Evolutionary conservation across 2,329 filamentous ascomycete species (phyloP), one percentile per base, ranked within the genome.

Genomic region (Lasiodiplodia citricola): DNA sequence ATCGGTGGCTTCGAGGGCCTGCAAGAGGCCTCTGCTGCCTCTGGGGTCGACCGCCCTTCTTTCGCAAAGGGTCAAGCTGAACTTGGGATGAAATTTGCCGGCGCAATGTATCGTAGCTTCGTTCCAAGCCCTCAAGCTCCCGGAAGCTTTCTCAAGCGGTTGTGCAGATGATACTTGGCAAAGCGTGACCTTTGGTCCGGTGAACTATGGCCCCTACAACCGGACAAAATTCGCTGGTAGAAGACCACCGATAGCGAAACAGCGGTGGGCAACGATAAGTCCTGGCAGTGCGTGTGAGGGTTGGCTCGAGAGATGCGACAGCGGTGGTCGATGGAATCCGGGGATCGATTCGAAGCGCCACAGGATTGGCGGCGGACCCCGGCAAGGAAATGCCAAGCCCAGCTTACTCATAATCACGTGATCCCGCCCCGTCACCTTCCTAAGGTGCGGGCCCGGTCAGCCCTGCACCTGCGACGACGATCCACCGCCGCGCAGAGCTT

Each of bases 321-420:
- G 52, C 31, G 65, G n/a, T 52, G 41, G 18, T 63, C 18, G 64
- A 56, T 56, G 41, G 13, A 18, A 67, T 58, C 41, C 41, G 54
- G 65, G 54, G 65, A 67, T 67, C 44, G 65, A 58, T 67, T 44
- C 35, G 41, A 50, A 28, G 55, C 58, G 65, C 38, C 23, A 50
- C 65, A 25, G 58, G 65, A 67, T 67, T 67, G 65, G 55, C 65
- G 65, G 65, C 51, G 13, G 62, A 47, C 37, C 50, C 62, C 14
- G 50, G 62, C 35, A 28, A 13, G 3, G 25, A 4, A 35, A n/a
- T 44, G 65, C 65, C 55, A 58, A 58, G 38, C n/a, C n/a, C 6
- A 1, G 16, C 23, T 51, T 57, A 58, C 18, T 67, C 37, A 66
- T 54, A 18, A n/a, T 6, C 31, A 31, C n/a, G 18, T 38, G 55